Conservation (phyloP, 345 rosid species). For the Aquilaria sinensis region DNA sequence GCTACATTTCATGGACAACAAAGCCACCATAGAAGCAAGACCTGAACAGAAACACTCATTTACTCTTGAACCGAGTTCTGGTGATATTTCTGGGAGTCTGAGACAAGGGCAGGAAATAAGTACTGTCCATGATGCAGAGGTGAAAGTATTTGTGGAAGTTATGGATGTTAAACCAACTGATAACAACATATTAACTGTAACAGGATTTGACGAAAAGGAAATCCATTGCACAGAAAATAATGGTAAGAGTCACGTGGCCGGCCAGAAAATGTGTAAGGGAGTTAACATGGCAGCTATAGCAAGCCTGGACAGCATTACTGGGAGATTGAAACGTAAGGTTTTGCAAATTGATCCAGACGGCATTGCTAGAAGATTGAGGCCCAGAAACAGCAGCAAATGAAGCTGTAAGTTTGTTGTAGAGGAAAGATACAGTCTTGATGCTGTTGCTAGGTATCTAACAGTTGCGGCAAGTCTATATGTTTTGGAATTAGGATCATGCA, state of each 20-base stretch:
- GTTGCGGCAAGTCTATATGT: slow-evolving; percentile 11
- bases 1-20: slow-evolving; percentile 8
- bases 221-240: not conserved
- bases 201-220: not conserved
- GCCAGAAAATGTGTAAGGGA: slow-evolving; percentile 8
- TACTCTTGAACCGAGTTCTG: slow-evolving; percentile 24
- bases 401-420: not conserved
- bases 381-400: slow-evolving; percentile 12
- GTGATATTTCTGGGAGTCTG: slow-evolving; percentile 43
- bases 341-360: slow-evolving; percentile 8
- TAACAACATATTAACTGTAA: not conserved
- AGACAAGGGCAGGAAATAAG: slow-evolving; percentile 26
- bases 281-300: slow-evolving; percentile 7
- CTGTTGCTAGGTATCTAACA: not conserved
- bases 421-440: no score
- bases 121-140: slow-evolving; percentile 10
- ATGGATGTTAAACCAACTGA: slow-evolving; percentile 3
- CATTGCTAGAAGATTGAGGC: slow-evolving; percentile 24
- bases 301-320: slow-evolving; percentile 12
- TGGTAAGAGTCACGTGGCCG: not conserved
- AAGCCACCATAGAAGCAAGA: not conserved
- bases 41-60: slow-evolving; percentile 14
- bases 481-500: slow-evolving; percentile 11
- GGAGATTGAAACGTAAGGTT: slow-evolving; percentile 17
- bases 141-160: not conserved